These are phyloP conservation scores for Omphalotus guepiniiformis DNA, from an alignment of 768 basidiomycete species.

Conservation along the genomic window DNA sequence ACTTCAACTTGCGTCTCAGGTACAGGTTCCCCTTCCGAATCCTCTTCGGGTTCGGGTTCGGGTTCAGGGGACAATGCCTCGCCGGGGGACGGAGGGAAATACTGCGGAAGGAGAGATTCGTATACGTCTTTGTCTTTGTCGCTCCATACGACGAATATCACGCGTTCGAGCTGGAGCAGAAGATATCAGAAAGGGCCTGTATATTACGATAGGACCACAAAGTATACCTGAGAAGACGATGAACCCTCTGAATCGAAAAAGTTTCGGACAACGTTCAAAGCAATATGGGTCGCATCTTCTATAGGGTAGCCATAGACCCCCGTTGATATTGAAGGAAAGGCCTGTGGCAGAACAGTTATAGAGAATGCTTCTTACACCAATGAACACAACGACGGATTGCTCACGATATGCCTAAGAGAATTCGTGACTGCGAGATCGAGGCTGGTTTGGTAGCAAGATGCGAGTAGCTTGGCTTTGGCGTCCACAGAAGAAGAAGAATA, in stretches of 20 bases:
- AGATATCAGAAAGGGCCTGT: neutral
- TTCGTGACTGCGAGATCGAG: constrained; percentile 59
- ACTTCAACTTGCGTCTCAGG: neutral
- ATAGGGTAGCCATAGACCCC: constrained; percentile 80
- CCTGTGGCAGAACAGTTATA: constrained; percentile 40
- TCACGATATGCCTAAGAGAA: constrained; percentile 59
- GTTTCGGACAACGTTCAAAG: constrained; percentile 52
- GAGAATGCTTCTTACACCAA: neutral
- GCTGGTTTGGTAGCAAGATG: constrained; percentile 65
- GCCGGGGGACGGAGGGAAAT: constrained; percentile 45
- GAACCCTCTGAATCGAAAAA: constrained; percentile 54
- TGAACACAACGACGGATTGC: constrained; percentile 17
- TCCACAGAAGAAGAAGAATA: constrained; percentile 42
- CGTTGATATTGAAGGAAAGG: constrained; percentile 79
- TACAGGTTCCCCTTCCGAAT: neutral
- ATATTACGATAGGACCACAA: neutral
- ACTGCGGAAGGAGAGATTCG: constrained; percentile 52
- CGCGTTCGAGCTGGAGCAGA: constrained; percentile 54
- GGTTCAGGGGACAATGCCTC: neutral
- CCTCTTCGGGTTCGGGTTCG: neutral
- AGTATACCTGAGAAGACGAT: constrained; percentile 36
- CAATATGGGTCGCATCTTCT: constrained; percentile 65
- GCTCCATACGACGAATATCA: constrained; percentile 74
- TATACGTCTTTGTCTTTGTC: constrained; percentile 51
- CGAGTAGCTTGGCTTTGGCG: constrained; percentile 48